Conservation (phyloP, 306 rosid genomes). For the Aeschynomene evenia region DNA sequence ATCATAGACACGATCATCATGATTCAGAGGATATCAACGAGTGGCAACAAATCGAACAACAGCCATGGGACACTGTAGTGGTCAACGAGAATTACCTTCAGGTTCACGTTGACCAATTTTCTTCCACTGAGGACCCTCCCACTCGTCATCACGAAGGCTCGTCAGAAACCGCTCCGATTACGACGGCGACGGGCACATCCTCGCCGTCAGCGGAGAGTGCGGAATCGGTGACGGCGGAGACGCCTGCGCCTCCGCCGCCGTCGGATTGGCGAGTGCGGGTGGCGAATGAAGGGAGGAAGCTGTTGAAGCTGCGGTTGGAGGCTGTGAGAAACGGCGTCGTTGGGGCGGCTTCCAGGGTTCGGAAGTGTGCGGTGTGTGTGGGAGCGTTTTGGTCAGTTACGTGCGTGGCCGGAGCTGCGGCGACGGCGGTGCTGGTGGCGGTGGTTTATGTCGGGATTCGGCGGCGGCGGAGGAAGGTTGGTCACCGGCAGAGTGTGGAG, state of each 20-base stretch:
- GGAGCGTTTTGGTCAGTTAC: constrained; percentile 46
- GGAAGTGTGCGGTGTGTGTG: constrained; percentile 1
- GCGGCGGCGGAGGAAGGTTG: constrained; percentile 30
- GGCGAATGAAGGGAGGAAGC: constrained; percentile 31
- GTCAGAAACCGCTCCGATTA: not conserved
- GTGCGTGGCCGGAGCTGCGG: constrained; percentile 38
- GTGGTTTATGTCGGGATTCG: constrained; percentile 26
- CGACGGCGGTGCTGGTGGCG: constrained; percentile 15
- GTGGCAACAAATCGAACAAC: constrained; percentile 43
- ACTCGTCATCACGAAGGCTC: not conserved
- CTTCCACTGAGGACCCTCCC: constrained; percentile 12
- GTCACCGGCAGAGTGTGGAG: constrained; percentile 18
- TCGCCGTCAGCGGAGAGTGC: constrained; percentile 10
- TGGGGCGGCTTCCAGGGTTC: constrained; percentile 26
- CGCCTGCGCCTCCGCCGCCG: not conserved
- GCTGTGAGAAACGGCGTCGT: constrained; percentile 31
- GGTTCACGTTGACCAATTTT: constrained; percentile 3
- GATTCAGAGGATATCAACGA: constrained; percentile 26
- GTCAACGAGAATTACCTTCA: constrained; percentile 25
- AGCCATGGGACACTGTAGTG: constrained; percentile 6
- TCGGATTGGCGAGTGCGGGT: constrained; percentile 24
- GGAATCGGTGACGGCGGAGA: not conserved
- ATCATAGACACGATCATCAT: not conserved
- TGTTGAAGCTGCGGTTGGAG: constrained; percentile 35
- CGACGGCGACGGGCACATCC: not conserved